Evolutionary conservation across 176 grass and related monocot species (phyloP).

Genomic region (Ensete glaucum): DNA sequence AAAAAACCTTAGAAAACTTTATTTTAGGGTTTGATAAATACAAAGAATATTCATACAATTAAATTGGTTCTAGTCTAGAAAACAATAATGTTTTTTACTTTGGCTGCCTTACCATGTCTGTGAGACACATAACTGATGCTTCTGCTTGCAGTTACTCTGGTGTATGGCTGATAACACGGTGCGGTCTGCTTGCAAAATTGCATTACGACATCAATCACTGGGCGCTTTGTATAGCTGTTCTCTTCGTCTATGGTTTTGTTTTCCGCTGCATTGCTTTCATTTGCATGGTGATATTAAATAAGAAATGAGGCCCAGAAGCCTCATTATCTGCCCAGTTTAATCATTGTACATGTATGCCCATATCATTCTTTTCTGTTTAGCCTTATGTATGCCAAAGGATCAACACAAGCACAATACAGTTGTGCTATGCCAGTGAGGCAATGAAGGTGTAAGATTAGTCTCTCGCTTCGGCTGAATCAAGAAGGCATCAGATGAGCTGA

Average conservation of each 20-base stretch:
- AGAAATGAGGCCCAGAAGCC: background rate
- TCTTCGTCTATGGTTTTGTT: constrained; percentile 73
- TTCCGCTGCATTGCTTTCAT: constrained; percentile 73
- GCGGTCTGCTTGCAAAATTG: constrained; percentile 34
- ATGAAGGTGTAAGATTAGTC: too few relatives aligned
- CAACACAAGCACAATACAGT: background rate
- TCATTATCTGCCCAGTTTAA: background rate
- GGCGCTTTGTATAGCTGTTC: constrained; percentile 50
- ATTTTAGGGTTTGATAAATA: too few relatives aligned
- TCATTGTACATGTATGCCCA: background rate
- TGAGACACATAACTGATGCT: background rate
- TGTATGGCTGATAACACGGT: constrained; percentile 95
- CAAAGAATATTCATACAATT: too few relatives aligned
- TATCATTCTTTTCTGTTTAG: background rate
- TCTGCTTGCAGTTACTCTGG: constrained; percentile 53
- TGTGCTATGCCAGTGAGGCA: too few relatives aligned
- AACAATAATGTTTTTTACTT: too few relatives aligned
- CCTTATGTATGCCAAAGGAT: background rate
- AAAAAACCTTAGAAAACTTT: too few relatives aligned
- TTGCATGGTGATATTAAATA: constrained; percentile 40
- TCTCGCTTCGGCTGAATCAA: too few relatives aligned
- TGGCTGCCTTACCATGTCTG: background rate
- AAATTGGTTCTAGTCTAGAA: too few relatives aligned
- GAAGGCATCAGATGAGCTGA: too few relatives aligned
- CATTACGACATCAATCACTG: constrained; percentile 61